A percentile compares a stretch with the other conserved stretches of the same genome.
phyloP scores from a whole-genome alignment of 2,329 filamentous ascomycete genomes.

The Hypoxylon sp. region DNA sequence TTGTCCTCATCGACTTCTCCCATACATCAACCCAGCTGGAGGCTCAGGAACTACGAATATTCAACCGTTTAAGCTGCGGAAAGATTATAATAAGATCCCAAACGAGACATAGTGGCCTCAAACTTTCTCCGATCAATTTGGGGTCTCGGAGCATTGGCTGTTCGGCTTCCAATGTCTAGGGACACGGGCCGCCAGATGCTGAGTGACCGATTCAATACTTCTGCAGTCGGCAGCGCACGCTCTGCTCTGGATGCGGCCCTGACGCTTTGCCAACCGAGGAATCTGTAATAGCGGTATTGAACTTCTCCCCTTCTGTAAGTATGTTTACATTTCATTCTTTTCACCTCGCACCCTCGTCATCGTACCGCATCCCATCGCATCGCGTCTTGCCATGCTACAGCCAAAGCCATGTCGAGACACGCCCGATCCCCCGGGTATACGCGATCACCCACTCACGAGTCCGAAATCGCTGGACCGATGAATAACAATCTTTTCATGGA shows the following conservation, averaged over 20 bases:
- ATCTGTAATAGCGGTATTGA: neutral
- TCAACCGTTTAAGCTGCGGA: neutral
- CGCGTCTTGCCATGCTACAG: neutral
- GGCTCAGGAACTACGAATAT: conserved; percentile 12
- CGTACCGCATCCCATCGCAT: neutral
- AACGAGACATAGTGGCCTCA: neutral
- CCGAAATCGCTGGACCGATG: conserved; percentile 5
- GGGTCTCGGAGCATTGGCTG: neutral
- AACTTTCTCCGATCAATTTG: conserved; percentile 11
- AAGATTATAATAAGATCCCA: neutral
- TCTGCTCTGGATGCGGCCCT: neutral
- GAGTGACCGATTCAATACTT: conserved; percentile 4
- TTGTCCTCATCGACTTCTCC: conserved; percentile 14
- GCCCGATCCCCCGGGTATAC: too few relatives aligned
- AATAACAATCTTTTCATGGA: conserved; percentile 22
- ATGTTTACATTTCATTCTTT: conserved; percentile 12
- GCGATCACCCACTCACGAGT: neutral
- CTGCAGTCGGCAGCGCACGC: conserved; percentile 3
- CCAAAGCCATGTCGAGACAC: neutral
- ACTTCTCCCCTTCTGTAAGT: conserved; percentile 12
- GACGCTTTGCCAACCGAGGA: neutral
- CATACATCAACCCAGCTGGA: conserved; percentile 5
- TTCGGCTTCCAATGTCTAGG: conserved; percentile 1
- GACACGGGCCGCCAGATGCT: conserved; percentile 11
- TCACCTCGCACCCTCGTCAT: conserved; percentile 3